Base-by-base conservation (phyloP, 805 yeast genomes). In the Lipomyces mesembrius region DNA sequence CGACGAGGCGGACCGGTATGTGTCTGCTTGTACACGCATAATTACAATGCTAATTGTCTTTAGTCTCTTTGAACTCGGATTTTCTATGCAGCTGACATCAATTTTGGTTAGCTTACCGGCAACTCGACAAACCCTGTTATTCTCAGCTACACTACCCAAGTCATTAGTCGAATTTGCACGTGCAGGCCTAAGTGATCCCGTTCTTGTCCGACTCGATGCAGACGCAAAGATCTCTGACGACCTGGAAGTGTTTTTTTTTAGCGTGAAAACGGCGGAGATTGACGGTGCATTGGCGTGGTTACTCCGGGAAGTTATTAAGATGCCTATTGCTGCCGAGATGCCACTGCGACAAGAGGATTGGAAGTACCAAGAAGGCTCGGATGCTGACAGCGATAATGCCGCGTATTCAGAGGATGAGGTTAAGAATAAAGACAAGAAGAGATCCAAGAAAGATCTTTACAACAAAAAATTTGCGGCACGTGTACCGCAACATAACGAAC, bases 121-220 rank as follows among this genome's bases (percentile, higher is more conserved):
- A 22, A 82, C 83, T 35, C 86, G 98, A 76, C 99, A 95, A 78
- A 89, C 97, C 0, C 81, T 95, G 52, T 82, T 95, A 72, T 95
- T 95, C 73, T 91, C 97, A 52, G 99, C 99, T 1, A 95, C 99
- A 0, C 84, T 95, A 62, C 99, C 99, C 9, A 86, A 88, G 67
- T 86, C 94, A 0, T 84, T 95, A 73, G 97, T 95, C 32, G 98
- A 94, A 74, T 95, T 95, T 80, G 99, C 99, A 61, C 92, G 93
- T 76, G 98, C 98, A 3, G 99, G 99, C 6, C 83, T 95, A 59
- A 84, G 88, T 2, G 94, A 92, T 75, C 99, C 99, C 0, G 92
- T 91, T 20, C 84, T 95, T 65, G 97, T 95, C 20, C 85, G 99
- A 74, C 81, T 95, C 68, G 99, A 95, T 80, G 88, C 97, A 2